These are phyloP conservation scores for Trichoderma atroviride DNA, from an alignment of 2,329 filamentous ascomycete genomes.

Conservation along the genomic window DNA sequence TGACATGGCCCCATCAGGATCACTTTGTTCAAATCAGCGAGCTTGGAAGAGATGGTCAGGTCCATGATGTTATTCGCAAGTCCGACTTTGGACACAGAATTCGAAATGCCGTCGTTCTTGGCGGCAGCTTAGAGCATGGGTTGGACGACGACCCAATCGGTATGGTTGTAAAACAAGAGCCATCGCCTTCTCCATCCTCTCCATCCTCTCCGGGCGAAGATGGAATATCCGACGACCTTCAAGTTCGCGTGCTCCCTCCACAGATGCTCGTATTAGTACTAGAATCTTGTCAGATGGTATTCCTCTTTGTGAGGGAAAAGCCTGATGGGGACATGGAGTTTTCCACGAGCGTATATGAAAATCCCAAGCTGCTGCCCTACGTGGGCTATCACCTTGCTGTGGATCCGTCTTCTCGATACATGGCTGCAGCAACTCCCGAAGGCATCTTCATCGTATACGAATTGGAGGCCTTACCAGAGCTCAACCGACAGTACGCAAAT, in stretches of 20 bases:
- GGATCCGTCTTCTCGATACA: conserved; percentile 71
- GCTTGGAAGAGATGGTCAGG: conserved; percentile 66
- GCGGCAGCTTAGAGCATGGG: conserved; percentile 50
- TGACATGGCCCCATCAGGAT: conserved; percentile 53
- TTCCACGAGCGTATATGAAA: conserved; percentile 58
- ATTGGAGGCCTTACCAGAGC: conserved; percentile 59
- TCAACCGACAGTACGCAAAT: conserved; percentile 53
- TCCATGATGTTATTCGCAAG: conserved; percentile 77
- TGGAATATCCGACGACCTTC: conserved; percentile 21
- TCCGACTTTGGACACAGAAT: conserved; percentile 79
- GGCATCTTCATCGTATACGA: conserved; percentile 72
- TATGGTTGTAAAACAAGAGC: conserved; percentile 44
- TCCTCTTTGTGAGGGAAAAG: conserved; percentile 66
- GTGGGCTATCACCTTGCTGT: conserved; percentile 70
- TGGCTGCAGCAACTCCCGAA: conserved; percentile 72
- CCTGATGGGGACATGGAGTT: conserved; percentile 59
- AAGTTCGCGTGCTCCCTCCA: conserved; percentile 58
- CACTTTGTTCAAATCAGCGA: conserved; percentile 81
- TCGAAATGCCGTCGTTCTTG: conserved; percentile 76
- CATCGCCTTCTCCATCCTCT: conserved; percentile 44
- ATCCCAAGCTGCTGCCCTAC: conserved; percentile 61
- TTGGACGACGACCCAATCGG: conserved; percentile 38
- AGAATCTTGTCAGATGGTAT: conserved; percentile 72
- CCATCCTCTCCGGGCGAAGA: conserved; percentile 39
- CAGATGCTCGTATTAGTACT: conserved; percentile 80